Conservation (phyloP, 108 stramenopile species). For the Seminavis robusta region DNA sequence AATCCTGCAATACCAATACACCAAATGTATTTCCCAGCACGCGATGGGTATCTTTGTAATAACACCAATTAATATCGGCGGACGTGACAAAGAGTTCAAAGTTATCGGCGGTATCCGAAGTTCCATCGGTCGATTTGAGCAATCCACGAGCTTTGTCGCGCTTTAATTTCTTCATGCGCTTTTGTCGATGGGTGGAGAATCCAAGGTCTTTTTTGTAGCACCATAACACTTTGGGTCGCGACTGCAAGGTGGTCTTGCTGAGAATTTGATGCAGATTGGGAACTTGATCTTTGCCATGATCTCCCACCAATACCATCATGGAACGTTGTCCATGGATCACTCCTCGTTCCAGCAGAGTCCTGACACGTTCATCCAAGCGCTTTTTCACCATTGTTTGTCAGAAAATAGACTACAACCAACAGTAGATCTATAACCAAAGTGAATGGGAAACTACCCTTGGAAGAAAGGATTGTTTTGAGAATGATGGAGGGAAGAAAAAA, state of each 20-base stretch:
- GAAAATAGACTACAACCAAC: not conserved
- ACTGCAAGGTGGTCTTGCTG: constrained; percentile 66
- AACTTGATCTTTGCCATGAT: constrained; percentile 98
- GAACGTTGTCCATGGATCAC: constrained; percentile 81
- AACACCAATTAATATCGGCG: constrained; percentile 97
- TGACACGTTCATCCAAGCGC: constrained; percentile 94
- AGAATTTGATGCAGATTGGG: constrained; percentile 96
- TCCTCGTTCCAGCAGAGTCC: constrained; percentile 88
- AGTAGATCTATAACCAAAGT: not conserved
- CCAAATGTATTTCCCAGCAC: constrained; percentile 96
- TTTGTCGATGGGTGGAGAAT: constrained; percentile 90
- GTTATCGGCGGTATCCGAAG: constrained; percentile 65
- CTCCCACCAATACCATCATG: constrained; percentile 95
- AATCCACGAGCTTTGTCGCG: constrained; percentile 85
- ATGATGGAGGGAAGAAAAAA: not conserved
- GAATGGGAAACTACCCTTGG: not conserved
- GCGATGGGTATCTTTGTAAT: constrained; percentile 97
- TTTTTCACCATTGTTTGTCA: constrained; percentile 90
- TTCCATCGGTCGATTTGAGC: constrained; percentile 12
- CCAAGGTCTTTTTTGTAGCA: constrained; percentile 99
- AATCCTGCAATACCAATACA: constrained; percentile 96
- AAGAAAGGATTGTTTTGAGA: not conserved
- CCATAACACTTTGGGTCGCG: constrained; percentile 93
- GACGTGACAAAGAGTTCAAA: constrained; percentile 97
- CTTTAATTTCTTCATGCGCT: constrained; percentile 97